A percentile compares a stretch with the other conserved stretches of the same genome.
phyloP scores from a whole-genome alignment of 352 stramenopile species.

The Phytophthora pseudosyringae region DNA sequence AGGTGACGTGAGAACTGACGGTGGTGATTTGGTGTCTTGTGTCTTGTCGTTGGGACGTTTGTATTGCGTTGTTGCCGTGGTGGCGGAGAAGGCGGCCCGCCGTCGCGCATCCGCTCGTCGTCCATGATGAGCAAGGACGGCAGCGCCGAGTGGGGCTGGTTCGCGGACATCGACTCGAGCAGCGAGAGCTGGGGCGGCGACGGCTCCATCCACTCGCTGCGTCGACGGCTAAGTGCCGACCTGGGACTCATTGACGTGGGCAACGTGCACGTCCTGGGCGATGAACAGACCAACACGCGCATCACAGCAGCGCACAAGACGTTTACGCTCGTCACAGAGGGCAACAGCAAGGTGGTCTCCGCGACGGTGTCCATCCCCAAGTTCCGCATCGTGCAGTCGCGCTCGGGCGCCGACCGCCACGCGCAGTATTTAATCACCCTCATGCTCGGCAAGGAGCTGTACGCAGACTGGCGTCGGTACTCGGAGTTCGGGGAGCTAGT shows the following conservation, averaged over 20 bases:
- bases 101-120: conserved; percentile 65
- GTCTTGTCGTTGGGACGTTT: conserved; percentile 34
- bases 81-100: conserved; percentile 35
- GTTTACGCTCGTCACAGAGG: conserved; percentile 79
- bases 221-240: conserved; percentile 74
- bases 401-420: conserved; percentile 79
- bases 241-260: conserved; percentile 70
- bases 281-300: conserved; percentile 85
- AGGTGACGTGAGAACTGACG: conserved; percentile 38
- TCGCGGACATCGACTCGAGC: conserved; percentile 88
- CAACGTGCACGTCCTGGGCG: conserved; percentile 78
- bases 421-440: conserved; percentile 90
- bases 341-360: conserved; percentile 81
- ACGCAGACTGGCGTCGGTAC: conserved; percentile 88
- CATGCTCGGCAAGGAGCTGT: conserved; percentile 87
- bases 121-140: conserved; percentile 79
- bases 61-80: conserved; percentile 34
- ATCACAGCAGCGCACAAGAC: conserved; percentile 89
- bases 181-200: conserved; percentile 83
- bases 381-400: conserved; percentile 89
- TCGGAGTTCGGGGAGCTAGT: conserved; percentile 88
- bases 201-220: conserved; percentile 64
- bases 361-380: conserved; percentile 86
- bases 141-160: conserved; percentile 89
- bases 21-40: conserved; percentile 36